A percentile compares a stretch with the other conserved stretches of the same genome.
These are phyloP conservation scores for Peribolospora baueri DNA, from an alignment of 768 basidiomycete species.

Conservation along the genomic window DNA sequence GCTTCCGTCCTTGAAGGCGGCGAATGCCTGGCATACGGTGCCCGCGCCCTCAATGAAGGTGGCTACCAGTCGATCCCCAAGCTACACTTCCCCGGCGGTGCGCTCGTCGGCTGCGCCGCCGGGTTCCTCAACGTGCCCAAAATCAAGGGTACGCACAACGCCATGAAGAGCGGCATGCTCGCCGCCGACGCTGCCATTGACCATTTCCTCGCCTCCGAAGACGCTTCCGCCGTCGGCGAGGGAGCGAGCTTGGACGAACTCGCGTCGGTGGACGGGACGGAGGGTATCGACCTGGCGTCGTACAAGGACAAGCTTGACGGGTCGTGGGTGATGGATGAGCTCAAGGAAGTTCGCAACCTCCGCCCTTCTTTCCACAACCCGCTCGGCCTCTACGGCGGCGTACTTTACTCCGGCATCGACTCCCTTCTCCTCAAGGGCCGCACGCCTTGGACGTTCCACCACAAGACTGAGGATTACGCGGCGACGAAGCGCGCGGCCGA, in stretches of 20 bases:
- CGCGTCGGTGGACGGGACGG: slow-evolving; percentile 2
- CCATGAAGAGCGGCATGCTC: slow-evolving; percentile 97
- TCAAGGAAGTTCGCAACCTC: slow-evolving; percentile 73
- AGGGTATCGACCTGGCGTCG: slow-evolving; percentile 34
- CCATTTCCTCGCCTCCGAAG: slow-evolving; percentile 24
- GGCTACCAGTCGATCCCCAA: slow-evolving; percentile 75
- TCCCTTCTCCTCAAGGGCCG: slow-evolving; percentile 58
- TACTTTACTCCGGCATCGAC: slow-evolving; percentile 72
- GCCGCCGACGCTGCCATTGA: slow-evolving; percentile 71
- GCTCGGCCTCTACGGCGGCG: slow-evolving; percentile 64
- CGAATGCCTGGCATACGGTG: slow-evolving; percentile 71
- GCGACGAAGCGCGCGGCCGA: slow-evolving; percentile 41
- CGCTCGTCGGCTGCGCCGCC: slow-evolving; percentile 79
- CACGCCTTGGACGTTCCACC: slow-evolving; percentile 77
- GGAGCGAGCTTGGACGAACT: slow-evolving; percentile 7
- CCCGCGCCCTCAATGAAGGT: slow-evolving; percentile 71
- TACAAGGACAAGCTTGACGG: slow-evolving; percentile 45
- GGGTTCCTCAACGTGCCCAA: slow-evolving; percentile 92
- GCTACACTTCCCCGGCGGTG: slow-evolving; percentile 77
- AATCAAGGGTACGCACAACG: slow-evolving; percentile 96
- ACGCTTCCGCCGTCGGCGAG: background rate
- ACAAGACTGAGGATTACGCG: slow-evolving; percentile 32
- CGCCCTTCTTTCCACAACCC: slow-evolving; percentile 58
- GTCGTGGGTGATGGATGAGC: slow-evolving; percentile 67
- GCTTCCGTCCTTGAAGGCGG: slow-evolving; percentile 48